A percentile compares a stretch with the other conserved stretches of the same genome.
phyloP scores from a whole-genome alignment of 1,284 basidiomycete genomes.

The Cutaneotrichosporon spelunceum region DNA sequence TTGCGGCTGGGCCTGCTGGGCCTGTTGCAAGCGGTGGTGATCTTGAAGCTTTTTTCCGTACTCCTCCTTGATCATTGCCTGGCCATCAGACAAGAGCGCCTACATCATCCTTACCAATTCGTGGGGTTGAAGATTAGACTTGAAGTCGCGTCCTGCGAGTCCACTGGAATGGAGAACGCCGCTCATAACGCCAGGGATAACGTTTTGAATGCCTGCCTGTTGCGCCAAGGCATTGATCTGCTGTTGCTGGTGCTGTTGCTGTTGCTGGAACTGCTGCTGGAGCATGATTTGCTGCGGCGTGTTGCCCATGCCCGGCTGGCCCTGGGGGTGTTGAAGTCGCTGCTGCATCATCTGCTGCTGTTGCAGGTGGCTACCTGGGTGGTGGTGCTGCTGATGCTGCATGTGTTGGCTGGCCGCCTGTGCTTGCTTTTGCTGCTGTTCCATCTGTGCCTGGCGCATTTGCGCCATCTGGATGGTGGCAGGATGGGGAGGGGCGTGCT shows the following conservation, averaged over 20 bases:
- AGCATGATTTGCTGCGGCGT: slow-evolving; percentile 18
- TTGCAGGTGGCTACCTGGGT: slow-evolving; percentile 12
- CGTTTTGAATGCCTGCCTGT: slow-evolving; percentile 17
- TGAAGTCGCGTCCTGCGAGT: slow-evolving; percentile 34
- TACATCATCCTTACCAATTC: slow-evolving; percentile 41
- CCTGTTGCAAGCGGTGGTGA: slow-evolving; percentile 6
- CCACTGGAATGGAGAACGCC: slow-evolving; percentile 32
- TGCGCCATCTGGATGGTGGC: slow-evolving; percentile 18
- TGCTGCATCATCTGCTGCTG: slow-evolving; percentile 21
- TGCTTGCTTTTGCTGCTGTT: slow-evolving; percentile 21
- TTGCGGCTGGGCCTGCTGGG: slow-evolving; percentile 12
- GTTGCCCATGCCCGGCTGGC: slow-evolving; percentile 16
- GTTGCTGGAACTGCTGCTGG: slow-evolving; percentile 29
- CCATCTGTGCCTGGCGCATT: slow-evolving; percentile 19
- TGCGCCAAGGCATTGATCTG: background rate
- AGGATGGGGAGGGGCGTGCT: slow-evolving; percentile 20
- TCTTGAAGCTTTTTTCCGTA: slow-evolving; percentile 25
- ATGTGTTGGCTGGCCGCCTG: slow-evolving; percentile 19
- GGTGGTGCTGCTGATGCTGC: slow-evolving; percentile 16
- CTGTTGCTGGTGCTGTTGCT: slow-evolving; percentile 17
- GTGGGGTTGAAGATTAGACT: slow-evolving; percentile 17
- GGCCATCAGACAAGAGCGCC: background rate
- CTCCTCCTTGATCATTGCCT: slow-evolving; percentile 23
- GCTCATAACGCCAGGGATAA: slow-evolving; percentile 39
- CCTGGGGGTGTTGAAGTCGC: slow-evolving; percentile 13